Evolutionary conservation across 1,139 yeast genomes (phyloP), one percentile per base, ranked within the genome.

Genomic region (Geotrichum macrosporum): DNA sequence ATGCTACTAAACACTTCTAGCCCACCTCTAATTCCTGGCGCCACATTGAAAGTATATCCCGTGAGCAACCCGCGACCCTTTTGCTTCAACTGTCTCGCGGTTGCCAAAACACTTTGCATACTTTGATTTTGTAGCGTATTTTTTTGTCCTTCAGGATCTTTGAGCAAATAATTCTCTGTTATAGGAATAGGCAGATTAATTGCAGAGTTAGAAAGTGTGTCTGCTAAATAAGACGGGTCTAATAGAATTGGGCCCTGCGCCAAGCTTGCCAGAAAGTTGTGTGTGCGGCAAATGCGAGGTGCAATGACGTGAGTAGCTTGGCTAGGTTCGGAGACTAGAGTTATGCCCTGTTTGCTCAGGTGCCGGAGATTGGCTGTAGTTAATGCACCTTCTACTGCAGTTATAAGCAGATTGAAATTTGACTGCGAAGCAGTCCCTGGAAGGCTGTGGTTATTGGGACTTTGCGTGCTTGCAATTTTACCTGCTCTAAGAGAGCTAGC

Each of bases 241-340:
- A 64, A 65, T 15, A 81, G 72, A 18, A 59, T 58, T n/a, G 69
- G 69, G 1, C 65, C 68, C 5, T 55, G 54, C 2, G 76, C 68
- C 47, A 76, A 56, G 1, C 75, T 68, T 27, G 69, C 64, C 30
- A 92, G 71, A 59, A 89, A 89, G 65, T 92, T 92, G 51, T 84
- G 95, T 0, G 97, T 92, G 54, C 97, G 74, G 56, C 84, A 64
- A 10, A 83, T 73, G 52, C 80, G 78, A 1, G 96, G 95, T 0
- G 96, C 92, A 15, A 89, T 63, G 10, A 71, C 50, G 31, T 63
- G 60, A 1, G 66, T 59, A 3, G 67, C 68, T 2, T 38, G 53
- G 2, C 48, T 50, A 1, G 68, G 62, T n/a, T 62, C 60, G 19
- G 60, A 61, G 8, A 60, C 63, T 12, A 63, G 44, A 21, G 52